Percentiles rank a stretch among this genome's conserved stretches.
Conservation (phyloP, 202 grass and related monocot species). For the Dendrocalamus latiflorus region DNA sequence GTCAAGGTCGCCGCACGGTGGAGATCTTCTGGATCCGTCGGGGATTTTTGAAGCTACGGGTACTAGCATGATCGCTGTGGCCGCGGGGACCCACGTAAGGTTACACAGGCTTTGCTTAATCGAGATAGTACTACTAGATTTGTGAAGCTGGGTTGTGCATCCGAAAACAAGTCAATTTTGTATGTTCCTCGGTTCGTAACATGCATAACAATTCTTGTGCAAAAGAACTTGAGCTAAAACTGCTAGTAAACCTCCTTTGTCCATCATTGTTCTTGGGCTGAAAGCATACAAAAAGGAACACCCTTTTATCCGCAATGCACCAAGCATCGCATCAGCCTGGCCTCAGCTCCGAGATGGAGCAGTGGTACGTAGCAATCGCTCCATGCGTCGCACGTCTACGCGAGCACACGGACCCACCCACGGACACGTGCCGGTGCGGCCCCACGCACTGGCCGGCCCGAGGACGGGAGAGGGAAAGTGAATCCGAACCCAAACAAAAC, state of each 20-base stretch:
- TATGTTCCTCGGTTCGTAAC: not conserved
- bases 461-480: not conserved
- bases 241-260: too few relatives aligned
- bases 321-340: not conserved
- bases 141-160: not conserved
- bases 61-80: not conserved
- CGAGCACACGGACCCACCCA: not conserved
- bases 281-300: not conserved
- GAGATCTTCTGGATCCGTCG: not conserved
- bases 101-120: not conserved
- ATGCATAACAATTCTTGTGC: not conserved
- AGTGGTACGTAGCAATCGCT: not conserved
- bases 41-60: not conserved
- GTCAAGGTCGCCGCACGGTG: not conserved
- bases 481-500: not conserved
- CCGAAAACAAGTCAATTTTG: not conserved
- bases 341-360: not conserved
- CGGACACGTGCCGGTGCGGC: not conserved
- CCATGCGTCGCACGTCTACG: not conserved
- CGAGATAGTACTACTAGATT: not conserved
- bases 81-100: not conserved
- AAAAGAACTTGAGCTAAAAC: not conserved
- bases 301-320: not conserved
- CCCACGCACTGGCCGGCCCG: not conserved
- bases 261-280: not conserved